Conservation (phyloP, 108 stramenopile species). For the Cylindrotheca closterium region DNA sequence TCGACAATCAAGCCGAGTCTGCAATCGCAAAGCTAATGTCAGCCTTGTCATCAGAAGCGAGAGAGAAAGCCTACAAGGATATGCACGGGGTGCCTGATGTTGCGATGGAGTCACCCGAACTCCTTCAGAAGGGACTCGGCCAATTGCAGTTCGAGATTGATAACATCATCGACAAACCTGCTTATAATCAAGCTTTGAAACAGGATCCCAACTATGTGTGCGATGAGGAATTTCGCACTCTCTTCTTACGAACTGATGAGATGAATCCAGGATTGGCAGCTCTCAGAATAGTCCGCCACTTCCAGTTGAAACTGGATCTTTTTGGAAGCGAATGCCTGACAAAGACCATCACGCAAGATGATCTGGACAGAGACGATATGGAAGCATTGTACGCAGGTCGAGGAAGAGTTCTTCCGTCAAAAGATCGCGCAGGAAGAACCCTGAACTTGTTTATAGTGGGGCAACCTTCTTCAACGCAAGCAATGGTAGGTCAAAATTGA, state of each 20-base stretch:
- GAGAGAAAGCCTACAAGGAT: slow-evolving; percentile 14
- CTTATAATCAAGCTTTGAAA: not conserved
- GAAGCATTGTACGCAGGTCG: slow-evolving; percentile 6
- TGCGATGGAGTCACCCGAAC: slow-evolving; percentile 7
- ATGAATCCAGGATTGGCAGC: slow-evolving; percentile 16
- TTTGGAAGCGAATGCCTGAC: slow-evolving; percentile 11
- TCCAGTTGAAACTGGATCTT: slow-evolving; percentile 12
- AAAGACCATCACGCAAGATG: slow-evolving; percentile 12
- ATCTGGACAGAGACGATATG: slow-evolving; percentile 12
- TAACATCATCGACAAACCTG: not conserved
- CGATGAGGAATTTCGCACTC: not conserved
- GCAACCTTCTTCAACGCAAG: no score
- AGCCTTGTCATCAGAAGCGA: slow-evolving; percentile 1
- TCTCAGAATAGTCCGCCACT: slow-evolving; percentile 2
- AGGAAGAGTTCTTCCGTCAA: slow-evolving; percentile 1
- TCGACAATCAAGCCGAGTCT: no score
- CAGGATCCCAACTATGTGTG: not conserved
- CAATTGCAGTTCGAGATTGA: slow-evolving; percentile 4
- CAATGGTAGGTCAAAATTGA: no score
- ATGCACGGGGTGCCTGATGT: slow-evolving; percentile 12
- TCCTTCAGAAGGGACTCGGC: not conserved
- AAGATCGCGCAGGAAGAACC: slow-evolving; percentile 19
- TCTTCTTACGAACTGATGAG: not conserved
- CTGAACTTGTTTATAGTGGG: no score
- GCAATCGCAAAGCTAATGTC: slow-evolving; percentile 11